A percentile compares a stretch with the other conserved stretches of the same genome.
phyloP scores from a whole-genome alignment of 257 asterid species.

The Capsicum rhomboideum region DNA sequence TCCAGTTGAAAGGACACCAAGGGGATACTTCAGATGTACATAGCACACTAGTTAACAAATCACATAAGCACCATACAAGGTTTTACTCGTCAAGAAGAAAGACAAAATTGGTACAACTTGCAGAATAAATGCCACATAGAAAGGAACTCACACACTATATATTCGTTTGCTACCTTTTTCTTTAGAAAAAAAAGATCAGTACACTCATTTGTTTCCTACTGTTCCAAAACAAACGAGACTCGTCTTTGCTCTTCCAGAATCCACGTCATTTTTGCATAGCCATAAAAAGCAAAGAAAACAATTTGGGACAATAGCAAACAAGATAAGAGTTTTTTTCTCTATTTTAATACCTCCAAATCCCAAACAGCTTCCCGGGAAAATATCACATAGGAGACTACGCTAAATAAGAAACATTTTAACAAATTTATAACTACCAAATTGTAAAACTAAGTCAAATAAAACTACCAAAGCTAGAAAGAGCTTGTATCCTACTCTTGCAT shows the following conservation, averaged over 20 bases:
- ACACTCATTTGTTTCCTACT: neutral
- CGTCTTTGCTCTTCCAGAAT: neutral
- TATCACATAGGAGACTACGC: neutral
- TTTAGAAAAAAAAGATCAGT: neutral
- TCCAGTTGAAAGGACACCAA: neutral
- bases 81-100: neutral
- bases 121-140: neutral
- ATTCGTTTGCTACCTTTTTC: neutral
- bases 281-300: neutral
- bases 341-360: neutral
- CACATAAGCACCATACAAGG: neutral
- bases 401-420: no score
- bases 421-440: no score
- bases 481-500: neutral
- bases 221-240: neutral
- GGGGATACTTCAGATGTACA: neutral
- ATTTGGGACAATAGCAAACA: neutral
- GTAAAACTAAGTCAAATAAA: no score
- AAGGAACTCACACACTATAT: neutral
- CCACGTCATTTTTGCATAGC: neutral
- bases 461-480: neutral
- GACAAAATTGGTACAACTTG: neutral
- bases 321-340: neutral
- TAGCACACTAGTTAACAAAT: neutral
- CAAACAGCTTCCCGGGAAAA: neutral